Evolutionary conservation across 2,329 filamentous ascomycete genomes (phyloP), one percentile per base, ranked within the genome.

Genomic region (Trichophyton mentagrophytes): DNA sequence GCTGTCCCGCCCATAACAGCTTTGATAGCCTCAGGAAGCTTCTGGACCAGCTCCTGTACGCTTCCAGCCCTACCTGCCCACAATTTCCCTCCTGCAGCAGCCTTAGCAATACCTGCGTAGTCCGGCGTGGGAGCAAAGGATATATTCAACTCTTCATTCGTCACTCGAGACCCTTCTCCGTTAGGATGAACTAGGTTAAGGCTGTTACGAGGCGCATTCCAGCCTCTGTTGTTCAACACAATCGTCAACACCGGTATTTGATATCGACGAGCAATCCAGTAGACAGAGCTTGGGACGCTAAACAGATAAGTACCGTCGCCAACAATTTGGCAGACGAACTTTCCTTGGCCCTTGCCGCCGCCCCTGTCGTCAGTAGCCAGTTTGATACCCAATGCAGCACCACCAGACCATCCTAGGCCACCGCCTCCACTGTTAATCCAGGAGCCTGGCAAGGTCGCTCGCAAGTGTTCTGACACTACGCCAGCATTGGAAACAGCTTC

Each of bases 381-480:
- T 70, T 91, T 90, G 68, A 91, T 85, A 1, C 88, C 89, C 2
- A 92, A 72, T 0, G 86, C 85, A 59, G 77, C 88, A 13, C 89
- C 88, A 13, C 88, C 88, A 9, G 84, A 88, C 88, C 88, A 92
- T 1, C 88, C 88, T 0, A 92, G 82, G 1, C 89, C 89, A 13
- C 87, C 88, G 0, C 86, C 88, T 1, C 88, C 88, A 69, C 88
- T 91, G 70, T 90, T 91, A 67, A 92, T 83, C 86, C 86, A 90
- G 0, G 83, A 84, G 0, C 87, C 87, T 0, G 88, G 88, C 0
- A 83, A 68, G 0, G 80, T 84, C 1, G 84, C 80, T 66, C 85
- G 84, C 6, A 93, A 74, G 65, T 90, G 87, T 65, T 93, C 87
- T 27, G 83, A 79, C 0, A 90, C 84, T 30, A 84, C 80, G 0